Evolutionary conservation across 371 early-diverging fungal species (phyloP), one percentile per base, ranked within the genome.

Genomic region (Actinomortierella wolfii): DNA sequence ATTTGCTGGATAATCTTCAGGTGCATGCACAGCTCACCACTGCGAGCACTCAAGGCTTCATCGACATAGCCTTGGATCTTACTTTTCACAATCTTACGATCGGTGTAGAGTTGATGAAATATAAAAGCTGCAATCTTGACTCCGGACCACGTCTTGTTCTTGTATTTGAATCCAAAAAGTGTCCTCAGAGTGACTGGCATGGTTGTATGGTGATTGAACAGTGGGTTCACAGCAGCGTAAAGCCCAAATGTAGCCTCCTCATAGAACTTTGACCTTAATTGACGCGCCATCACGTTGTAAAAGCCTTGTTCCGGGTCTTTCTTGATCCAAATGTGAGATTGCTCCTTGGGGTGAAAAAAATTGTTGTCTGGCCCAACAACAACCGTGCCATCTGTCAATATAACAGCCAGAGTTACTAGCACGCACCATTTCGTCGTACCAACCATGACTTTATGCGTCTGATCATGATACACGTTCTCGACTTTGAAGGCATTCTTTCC

Each of bases 181-280:
- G 34, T 34, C 34, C 4, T 34, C 41, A 61, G 49, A 21, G 55
- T 61, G 14, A 62, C 56, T 40, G 56, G 56, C 63, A 62, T 62
- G 13, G 63, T 51, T 20, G 51, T 62, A 39, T 45, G 41, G 40
- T 56, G 56, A 56, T 62, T 62, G 15, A 62, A 39, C 17, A 39
- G 25, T n/a, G 44, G 29, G 15, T 51, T 15, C 44, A 56, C 63
- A 25, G 63, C 56, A 13, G 56, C 23, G 23, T 52, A 51, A 43
- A 13, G 51, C 15, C 26, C 63, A 14, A 62, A 23, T 15, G 56
- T 62, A 17, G 50, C 52, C 52, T 55, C 25, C 23, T 43, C 34
- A 6, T 46, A 0, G 21, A 26, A 56, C 21, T 56, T 56, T 18
- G 56, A 56, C 6, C 46, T 14, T 45, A 56, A 20, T 29, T 46